Evolutionary conservation across 2,329 filamentous ascomycete species (phyloP).

Genomic region (Scedosporium apiospermum): DNA sequence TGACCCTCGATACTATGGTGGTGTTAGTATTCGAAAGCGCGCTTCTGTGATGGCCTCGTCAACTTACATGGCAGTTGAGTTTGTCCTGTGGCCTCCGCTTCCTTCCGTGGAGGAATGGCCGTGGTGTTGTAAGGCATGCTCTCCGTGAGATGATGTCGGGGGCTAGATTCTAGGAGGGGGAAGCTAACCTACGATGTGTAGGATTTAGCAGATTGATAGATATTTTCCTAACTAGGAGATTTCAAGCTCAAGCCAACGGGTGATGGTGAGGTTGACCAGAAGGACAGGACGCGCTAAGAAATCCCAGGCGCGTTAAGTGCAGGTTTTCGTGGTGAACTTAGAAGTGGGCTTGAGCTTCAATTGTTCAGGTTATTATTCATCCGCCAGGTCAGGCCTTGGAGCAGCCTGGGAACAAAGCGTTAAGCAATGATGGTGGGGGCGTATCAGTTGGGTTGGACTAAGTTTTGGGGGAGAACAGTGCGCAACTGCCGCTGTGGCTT

Average conservation of each 20-base stretch:
- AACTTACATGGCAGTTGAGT: slow-evolving; percentile 72
- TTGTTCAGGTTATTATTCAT: too few relatives aligned
- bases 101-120: slow-evolving; percentile 68
- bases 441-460: too few relatives aligned
- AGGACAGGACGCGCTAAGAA: neutral
- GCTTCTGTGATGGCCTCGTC: neutral
- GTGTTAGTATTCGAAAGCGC: slow-evolving; percentile 7
- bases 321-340: too few relatives aligned
- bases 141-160: neutral
- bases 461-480: too few relatives aligned
- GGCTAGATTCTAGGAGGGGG: neutral
- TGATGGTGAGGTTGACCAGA: neutral
- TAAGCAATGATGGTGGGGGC: too few relatives aligned
- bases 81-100: slow-evolving; percentile 77
- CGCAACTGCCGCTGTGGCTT: too few relatives aligned
- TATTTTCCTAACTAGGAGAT: neutral
- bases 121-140: slow-evolving; percentile 86
- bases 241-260: neutral
- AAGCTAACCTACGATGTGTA: neutral
- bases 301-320: neutral
- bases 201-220: neutral
- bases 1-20: slow-evolving; percentile 73
- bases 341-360: too few relatives aligned
- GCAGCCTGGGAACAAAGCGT: too few relatives aligned
- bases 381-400: too few relatives aligned